Evolutionary conservation across 2,329 filamentous ascomycete genomes (phyloP).

Genomic region (Neonectria hederae): DNA sequence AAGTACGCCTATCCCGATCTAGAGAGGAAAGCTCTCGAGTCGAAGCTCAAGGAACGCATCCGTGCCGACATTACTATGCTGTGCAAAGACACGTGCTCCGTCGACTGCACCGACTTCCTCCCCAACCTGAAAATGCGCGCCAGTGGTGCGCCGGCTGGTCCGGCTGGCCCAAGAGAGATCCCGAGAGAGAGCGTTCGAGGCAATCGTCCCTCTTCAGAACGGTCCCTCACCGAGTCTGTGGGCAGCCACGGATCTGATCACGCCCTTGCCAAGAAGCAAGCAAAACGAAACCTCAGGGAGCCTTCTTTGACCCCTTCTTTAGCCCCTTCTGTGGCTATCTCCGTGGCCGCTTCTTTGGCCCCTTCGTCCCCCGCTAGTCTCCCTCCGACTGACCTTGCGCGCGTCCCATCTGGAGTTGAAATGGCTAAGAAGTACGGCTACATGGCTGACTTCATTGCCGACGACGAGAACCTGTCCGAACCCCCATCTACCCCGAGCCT

Average conservation of each 20-base stretch:
- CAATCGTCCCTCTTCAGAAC: conserved; percentile 28
- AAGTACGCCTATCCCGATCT: conserved; percentile 47
- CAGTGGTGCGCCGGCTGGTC: conserved; percentile 30
- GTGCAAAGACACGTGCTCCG: conserved; percentile 61
- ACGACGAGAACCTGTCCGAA: conserved; percentile 44
- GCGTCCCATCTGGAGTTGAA: conserved; percentile 41
- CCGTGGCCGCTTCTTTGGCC: conserved; percentile 12
- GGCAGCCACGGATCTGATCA: conserved; percentile 38
- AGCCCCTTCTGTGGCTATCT: background rate
- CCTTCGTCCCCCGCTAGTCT: conserved; percentile 28
- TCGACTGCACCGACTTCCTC: conserved; percentile 47
- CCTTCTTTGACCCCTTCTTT: conserved; percentile 26
- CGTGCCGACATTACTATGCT: conserved; percentile 59
- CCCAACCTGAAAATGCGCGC: conserved; percentile 41
- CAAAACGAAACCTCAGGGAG: conserved; percentile 34
- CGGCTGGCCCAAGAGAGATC: conserved; percentile 4
- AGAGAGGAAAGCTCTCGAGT: conserved; percentile 51
- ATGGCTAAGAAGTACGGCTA: conserved; percentile 42
- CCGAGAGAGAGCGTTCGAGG: background rate
- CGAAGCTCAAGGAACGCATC: conserved; percentile 56
- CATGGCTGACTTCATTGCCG: conserved; percentile 41
- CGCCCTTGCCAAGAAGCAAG: conserved; percentile 36
- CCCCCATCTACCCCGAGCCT: conserved; percentile 44
- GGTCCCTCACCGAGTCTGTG: conserved; percentile 34
- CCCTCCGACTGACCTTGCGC: conserved; percentile 30